A percentile compares a stretch with the other conserved stretches of the same genome.
phyloP scores from a whole-genome alignment of 257 asterid species.

The Scutellaria galericulata region DNA sequence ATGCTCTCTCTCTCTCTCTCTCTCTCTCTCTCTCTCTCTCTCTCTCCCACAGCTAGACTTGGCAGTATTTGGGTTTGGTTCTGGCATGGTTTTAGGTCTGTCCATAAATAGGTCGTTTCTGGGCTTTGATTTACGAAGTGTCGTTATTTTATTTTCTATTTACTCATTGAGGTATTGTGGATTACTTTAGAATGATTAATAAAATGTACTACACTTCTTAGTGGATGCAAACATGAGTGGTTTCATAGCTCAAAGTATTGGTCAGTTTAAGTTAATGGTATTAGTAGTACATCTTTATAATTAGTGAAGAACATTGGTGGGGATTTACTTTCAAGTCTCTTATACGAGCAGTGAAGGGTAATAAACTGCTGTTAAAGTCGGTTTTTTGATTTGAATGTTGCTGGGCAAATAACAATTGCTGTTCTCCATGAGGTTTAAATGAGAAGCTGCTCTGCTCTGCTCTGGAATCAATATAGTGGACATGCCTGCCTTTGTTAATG shows the following conservation, averaged over 20 bases:
- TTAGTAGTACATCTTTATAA: background rate
- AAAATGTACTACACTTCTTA: background rate
- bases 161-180: background rate
- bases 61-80: background rate
- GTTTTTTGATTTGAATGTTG: background rate
- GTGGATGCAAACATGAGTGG: background rate
- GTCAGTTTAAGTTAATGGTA: background rate
- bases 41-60: background rate
- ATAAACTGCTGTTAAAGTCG: background rate
- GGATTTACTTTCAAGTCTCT: background rate
- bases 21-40: constrained; percentile 7
- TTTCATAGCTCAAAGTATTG: background rate
- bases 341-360: background rate
- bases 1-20: constrained; percentile 2
- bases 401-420: background rate
- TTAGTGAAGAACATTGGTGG: background rate
- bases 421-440: background rate
- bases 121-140: background rate
- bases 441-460: too few species aligned
- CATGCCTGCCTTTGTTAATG: too few species aligned
- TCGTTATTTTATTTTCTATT: background rate
- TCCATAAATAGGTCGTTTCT: background rate
- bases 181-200: background rate
- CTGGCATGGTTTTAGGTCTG: background rate
- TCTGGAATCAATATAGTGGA: too few species aligned